Conservation (phyloP, 129 eudicot species). For the Flaveria bidentis region DNA sequence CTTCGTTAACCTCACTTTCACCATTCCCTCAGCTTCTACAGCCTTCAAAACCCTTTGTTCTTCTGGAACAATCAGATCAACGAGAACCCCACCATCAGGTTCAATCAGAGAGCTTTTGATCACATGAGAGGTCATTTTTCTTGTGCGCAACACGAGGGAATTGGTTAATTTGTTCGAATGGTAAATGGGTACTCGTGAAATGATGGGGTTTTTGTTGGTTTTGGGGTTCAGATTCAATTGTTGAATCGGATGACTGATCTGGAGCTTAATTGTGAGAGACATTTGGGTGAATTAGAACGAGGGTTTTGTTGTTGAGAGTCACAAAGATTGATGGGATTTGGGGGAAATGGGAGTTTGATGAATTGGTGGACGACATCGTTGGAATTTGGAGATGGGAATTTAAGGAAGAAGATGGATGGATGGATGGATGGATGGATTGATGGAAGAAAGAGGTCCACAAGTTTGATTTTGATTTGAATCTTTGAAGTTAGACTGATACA, state of each 20-base stretch:
- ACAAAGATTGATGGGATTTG: slow-evolving; percentile 24
- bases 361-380: slow-evolving; percentile 35
- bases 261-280: slow-evolving; percentile 66
- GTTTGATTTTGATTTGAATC: slow-evolving; percentile 41
- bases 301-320: slow-evolving; percentile 25
- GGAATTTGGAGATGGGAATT: neutral
- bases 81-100: slow-evolving; percentile 85
- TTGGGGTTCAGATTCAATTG: slow-evolving; percentile 32
- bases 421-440: slow-evolving; percentile 15
- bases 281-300: slow-evolving; percentile 36
- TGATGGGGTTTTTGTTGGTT: slow-evolving; percentile 19
- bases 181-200: slow-evolving; percentile 38
- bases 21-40: slow-evolving; percentile 69
- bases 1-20: slow-evolving; percentile 55
- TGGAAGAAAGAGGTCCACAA: slow-evolving; percentile 55
- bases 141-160: slow-evolving; percentile 21
- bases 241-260: slow-evolving; percentile 25
- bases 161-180: slow-evolving; percentile 53
- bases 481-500: neutral
- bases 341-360: slow-evolving; percentile 12
- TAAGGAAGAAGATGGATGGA: too few relatives aligned
- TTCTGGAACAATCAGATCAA: slow-evolving; percentile 77
- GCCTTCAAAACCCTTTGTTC: slow-evolving; percentile 46
- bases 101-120: slow-evolving; percentile 78
- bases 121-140: slow-evolving; percentile 32